Percentiles rank a stretch among this genome's conserved stretches.
These are phyloP conservation scores for Coleophoma cylindrospora DNA, from an alignment of 2,329 filamentous ascomycete genomes.

Conservation along the genomic window DNA sequence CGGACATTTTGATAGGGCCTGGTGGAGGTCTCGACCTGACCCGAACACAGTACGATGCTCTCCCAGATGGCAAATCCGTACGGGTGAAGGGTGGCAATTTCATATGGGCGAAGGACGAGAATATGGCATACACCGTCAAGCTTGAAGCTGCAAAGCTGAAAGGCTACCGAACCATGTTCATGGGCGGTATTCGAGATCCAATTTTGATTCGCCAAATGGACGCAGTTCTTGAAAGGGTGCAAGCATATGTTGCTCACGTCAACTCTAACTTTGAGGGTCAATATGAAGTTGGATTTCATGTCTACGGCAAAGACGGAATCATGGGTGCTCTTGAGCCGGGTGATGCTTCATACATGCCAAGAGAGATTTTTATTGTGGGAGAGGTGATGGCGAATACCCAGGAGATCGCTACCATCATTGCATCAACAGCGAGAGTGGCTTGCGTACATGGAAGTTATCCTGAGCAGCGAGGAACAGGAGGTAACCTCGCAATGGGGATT, in stretches of 20 bases:
- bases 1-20: slow-evolving; percentile 43
- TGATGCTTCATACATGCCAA: slow-evolving; percentile 12
- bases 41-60: slow-evolving; percentile 35
- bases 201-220: slow-evolving; percentile 38
- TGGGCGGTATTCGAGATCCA: slow-evolving; percentile 41
- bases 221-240: slow-evolving; percentile 26
- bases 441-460: slow-evolving; percentile 42
- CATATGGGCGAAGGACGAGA: slow-evolving; percentile 19
- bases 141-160: slow-evolving; percentile 38
- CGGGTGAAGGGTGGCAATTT: slow-evolving; percentile 36
- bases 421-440: slow-evolving; percentile 33
- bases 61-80: slow-evolving; percentile 32
- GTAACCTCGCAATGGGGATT: slow-evolving; percentile 43
- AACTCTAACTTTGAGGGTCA: slow-evolving; percentile 8
- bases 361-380: slow-evolving; percentile 41
- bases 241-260: slow-evolving; percentile 20
- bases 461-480: slow-evolving; percentile 45
- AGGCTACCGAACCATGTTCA: slow-evolving; percentile 39
- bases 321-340: slow-evolving; percentile 26
- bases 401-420: slow-evolving; percentile 36
- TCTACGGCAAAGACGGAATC: slow-evolving; percentile 36
- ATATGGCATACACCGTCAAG: slow-evolving; percentile 38
- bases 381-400: slow-evolving; percentile 42
- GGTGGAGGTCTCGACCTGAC: slow-evolving; percentile 41
- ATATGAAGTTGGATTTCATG: slow-evolving; percentile 38